Conservation (phyloP, 148 eudicot genomes). For the Pouteria glomerata region DNA sequence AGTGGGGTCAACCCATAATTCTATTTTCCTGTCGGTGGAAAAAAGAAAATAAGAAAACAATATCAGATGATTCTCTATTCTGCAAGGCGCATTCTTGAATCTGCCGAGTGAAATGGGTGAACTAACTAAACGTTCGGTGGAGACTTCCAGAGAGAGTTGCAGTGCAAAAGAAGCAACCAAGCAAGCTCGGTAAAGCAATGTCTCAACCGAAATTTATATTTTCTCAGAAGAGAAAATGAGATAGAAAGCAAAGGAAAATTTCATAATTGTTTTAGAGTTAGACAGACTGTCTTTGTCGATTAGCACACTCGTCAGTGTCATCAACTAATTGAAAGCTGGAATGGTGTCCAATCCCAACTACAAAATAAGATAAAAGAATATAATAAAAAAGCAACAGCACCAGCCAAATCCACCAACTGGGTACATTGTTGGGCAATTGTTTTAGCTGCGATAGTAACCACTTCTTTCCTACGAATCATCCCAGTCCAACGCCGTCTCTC, state of each 20-base stretch:
- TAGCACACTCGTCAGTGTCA: slow-evolving; percentile 35
- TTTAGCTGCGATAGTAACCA: not conserved
- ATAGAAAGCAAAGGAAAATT: not conserved
- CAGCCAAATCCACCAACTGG: not conserved
- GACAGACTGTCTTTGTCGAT: slow-evolving; percentile 41
- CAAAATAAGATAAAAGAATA: not conserved
- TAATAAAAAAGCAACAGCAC: slow-evolving; percentile 1
- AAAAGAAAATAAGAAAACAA: not conserved
- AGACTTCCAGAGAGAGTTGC: not conserved
- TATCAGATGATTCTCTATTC: no score
- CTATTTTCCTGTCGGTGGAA: not conserved
- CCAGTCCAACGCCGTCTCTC: not conserved
- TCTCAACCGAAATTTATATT: not conserved
- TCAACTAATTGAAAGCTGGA: slow-evolving; percentile 10
- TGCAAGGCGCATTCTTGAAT: not conserved
- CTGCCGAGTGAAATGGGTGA: not conserved
- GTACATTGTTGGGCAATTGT: not conserved
- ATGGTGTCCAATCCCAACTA: not conserved
- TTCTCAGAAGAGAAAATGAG: not conserved
- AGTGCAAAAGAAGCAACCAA: not conserved
- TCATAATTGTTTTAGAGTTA: not conserved
- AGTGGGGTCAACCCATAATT: not conserved
- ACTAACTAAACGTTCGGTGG: not conserved
- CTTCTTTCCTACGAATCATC: no score
- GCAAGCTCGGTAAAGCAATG: not conserved